A percentile compares a stretch with the other conserved stretches of the same genome.
phyloP scores from a whole-genome alignment of 257 asterid genomes.

The Capsicum rhomboideum region DNA sequence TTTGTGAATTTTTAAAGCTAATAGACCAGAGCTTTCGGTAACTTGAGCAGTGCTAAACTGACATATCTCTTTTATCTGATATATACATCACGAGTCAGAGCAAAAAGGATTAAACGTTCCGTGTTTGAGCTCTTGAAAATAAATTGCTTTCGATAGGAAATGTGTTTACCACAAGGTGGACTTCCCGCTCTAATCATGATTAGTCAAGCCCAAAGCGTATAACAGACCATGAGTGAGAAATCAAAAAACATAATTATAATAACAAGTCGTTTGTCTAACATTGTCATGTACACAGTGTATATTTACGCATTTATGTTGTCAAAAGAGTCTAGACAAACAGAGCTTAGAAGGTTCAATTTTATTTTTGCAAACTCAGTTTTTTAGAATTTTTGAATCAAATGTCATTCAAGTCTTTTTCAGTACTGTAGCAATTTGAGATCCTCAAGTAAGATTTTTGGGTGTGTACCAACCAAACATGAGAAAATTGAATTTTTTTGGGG shows the following conservation, averaged over 20 bases:
- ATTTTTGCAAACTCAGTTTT: neutral
- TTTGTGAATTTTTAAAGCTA: slow-evolving; percentile 46
- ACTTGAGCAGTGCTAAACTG: neutral
- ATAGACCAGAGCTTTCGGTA: slow-evolving; percentile 23
- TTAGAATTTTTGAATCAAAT: neutral
- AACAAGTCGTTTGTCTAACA: no score
- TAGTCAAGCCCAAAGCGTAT: no score
- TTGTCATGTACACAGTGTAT: no score
- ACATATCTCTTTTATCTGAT: neutral
- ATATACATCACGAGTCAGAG: no score
- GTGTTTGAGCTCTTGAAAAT: no score
- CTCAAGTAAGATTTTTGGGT: neutral
- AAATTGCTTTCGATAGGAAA: no score
- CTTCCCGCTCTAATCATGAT: no score
- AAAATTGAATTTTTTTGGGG: neutral
- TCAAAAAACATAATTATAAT: no score
- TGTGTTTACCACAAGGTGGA: no score
- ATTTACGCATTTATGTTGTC: no score
- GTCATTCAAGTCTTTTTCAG: neutral
- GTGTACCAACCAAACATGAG: neutral
- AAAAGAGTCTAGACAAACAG: neutral
- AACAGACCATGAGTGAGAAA: no score
- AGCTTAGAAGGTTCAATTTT: neutral
- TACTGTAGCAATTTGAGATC: neutral
- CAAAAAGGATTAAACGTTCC: no score